Evolutionary conservation across 495 filamentous ascomycete genomes (phyloP).

Genomic region (Penicillium paradoxum): DNA sequence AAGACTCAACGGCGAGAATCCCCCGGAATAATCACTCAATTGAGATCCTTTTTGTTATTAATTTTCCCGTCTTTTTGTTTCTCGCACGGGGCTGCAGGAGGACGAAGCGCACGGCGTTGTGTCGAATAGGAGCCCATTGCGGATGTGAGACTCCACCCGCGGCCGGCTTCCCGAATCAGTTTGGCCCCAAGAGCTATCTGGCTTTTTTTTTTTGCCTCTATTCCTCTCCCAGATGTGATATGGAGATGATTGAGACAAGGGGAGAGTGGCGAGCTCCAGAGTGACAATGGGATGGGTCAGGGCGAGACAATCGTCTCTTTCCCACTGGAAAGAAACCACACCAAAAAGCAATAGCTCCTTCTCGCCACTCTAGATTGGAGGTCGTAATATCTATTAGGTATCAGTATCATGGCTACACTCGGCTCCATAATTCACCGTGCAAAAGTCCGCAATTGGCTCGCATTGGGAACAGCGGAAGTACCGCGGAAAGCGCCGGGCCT

Average conservation of each 20-base stretch:
- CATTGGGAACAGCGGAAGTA: constrained; percentile 4
- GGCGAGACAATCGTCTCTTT: too few relatives aligned
- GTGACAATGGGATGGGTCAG: too few relatives aligned
- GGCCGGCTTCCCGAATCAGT: constrained; percentile 19
- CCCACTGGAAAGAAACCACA: too few relatives aligned
- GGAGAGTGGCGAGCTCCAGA: too few relatives aligned
- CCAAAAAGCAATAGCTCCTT: neutral
- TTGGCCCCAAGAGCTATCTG: constrained; percentile 12
- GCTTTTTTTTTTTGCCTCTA: neutral
- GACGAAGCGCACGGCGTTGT: constrained; percentile 22
- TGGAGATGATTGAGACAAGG: constrained; percentile 3
- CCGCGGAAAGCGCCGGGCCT: constrained; percentile 26
- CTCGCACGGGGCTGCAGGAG: constrained; percentile 32
- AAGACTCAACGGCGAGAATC: constrained; percentile 31
- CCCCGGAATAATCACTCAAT: constrained; percentile 32
- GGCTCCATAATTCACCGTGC: constrained; percentile 1
- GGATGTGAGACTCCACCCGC: constrained; percentile 2
- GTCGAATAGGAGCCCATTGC: constrained; percentile 7
- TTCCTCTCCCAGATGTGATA: neutral
- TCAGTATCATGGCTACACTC: neutral
- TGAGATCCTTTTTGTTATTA: neutral
- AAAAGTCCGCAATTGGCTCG: constrained; percentile 8
- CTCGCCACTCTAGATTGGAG: too few relatives aligned
- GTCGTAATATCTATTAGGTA: constrained; percentile 5
- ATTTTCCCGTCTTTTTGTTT: neutral